A percentile compares a stretch with the other conserved stretches of the same genome.
Conservation (phyloP, 192 early-diverging fungal species). For the Helicostylum pulchrum region DNA sequence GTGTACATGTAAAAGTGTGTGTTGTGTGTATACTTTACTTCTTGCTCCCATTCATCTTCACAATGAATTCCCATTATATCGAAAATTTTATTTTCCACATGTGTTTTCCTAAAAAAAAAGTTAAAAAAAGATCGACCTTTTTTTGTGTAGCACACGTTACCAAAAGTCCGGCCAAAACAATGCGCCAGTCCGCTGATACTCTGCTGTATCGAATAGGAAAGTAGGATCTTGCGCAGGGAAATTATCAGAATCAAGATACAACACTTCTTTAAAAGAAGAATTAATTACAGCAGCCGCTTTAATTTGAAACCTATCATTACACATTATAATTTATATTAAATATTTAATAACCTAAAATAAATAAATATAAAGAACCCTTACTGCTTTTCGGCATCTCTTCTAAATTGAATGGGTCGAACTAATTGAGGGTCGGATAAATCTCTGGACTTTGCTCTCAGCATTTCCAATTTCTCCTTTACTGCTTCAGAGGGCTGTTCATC, state of each 20-base stretch:
- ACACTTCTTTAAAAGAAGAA: conserved; percentile 38
- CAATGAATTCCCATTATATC: conserved; percentile 32
- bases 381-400: conserved; percentile 28
- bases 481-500: conserved; percentile 23
- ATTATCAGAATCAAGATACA: conserved; percentile 50
- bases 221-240: conserved; percentile 36
- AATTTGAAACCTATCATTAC: conserved; percentile 34
- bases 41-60: conserved; percentile 41
- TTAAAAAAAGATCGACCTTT: background rate
- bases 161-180: conserved; percentile 53
- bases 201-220: conserved; percentile 37
- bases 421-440: conserved; percentile 24
- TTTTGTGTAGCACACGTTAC: conserved; percentile 8
- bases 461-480: background rate
- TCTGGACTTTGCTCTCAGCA: conserved; percentile 7
- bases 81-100: conserved; percentile 38
- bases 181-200: conserved; percentile 37
- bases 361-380: conserved; percentile 15
- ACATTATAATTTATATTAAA: background rate
- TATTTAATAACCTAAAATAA: background rate
- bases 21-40: conserved; percentile 18
- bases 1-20: background rate
- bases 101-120: conserved; percentile 29
- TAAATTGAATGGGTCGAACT: conserved; percentile 20
- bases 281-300: conserved; percentile 44